These are phyloP conservation scores for Colletotrichum lindemuthianum DNA, from an alignment of 2,329 filamentous ascomycete species.

Conservation along the genomic window DNA sequence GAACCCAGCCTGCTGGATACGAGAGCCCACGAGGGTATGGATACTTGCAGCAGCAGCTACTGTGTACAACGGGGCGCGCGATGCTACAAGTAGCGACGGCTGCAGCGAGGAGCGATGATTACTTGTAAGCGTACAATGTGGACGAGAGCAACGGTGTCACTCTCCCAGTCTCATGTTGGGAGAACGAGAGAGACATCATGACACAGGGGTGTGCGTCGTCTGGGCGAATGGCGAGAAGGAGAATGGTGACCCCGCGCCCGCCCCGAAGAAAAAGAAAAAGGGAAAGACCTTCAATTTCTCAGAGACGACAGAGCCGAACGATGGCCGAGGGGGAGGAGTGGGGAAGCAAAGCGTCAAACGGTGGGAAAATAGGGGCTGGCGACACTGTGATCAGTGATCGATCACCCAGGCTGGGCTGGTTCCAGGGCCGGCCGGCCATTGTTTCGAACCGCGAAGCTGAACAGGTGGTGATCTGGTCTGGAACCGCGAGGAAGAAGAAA, in stretches of 20 bases:
- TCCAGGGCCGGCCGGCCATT: conserved; percentile 2
- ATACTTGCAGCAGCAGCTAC: no score
- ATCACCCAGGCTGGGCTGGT: background rate
- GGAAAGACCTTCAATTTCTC: background rate
- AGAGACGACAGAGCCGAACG: background rate
- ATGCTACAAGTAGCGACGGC: no score
- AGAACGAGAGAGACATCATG: background rate
- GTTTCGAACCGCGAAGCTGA: conserved; percentile 22
- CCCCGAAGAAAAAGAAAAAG: no score
- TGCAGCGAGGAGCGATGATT: no score
- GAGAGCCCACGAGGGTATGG: conserved; percentile 7
- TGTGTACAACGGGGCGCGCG: no score
- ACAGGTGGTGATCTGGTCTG: conserved; percentile 1
- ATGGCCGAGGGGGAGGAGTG: no score
- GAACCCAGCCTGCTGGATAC: conserved; percentile 28
- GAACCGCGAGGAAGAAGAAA: conserved; percentile 8
- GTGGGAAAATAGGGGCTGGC: conserved; percentile 9
- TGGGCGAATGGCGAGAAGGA: conserved; percentile 1
- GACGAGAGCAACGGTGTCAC: background rate
- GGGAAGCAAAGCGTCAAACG: background rate
- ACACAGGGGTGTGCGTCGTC: background rate
- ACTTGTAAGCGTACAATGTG: background rate
- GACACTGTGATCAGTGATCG: conserved; percentile 3
- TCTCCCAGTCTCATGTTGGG: background rate
- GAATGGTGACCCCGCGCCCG: background rate